phyloP scores from a whole-genome alignment of 2,329 filamentous ascomycete genomes.

The Macrophomina phaseolina region DNA sequence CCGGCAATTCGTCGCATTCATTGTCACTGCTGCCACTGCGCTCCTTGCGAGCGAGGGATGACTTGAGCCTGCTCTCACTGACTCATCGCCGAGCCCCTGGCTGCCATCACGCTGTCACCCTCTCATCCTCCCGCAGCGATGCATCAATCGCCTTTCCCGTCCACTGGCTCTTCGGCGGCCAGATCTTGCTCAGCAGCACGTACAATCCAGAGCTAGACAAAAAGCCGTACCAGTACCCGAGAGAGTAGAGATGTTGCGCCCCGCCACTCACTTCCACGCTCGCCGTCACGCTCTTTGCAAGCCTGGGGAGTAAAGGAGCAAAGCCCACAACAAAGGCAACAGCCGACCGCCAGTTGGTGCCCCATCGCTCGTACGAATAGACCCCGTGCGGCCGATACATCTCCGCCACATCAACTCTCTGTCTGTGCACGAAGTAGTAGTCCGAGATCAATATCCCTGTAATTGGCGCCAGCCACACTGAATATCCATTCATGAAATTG shows the following conservation, averaged over 20 bases:
- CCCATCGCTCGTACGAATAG: constrained; percentile 35
- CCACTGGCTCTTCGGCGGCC: constrained; percentile 9
- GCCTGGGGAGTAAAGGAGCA: constrained; percentile 33
- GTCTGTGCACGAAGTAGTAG: constrained; percentile 34
- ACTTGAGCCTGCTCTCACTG: not conserved
- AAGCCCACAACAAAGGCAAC: constrained; percentile 33
- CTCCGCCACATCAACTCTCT: constrained; percentile 32
- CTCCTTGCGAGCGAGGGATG: too few species aligned
- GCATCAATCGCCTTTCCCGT: not conserved
- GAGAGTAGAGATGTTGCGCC: constrained; percentile 31
- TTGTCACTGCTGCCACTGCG: too few species aligned
- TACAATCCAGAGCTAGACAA: constrained; percentile 28
- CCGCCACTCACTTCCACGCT: constrained; percentile 26
- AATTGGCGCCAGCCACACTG: constrained; percentile 30
- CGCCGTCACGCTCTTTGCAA: constrained; percentile 30
- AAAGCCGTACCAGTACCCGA: constrained; percentile 34
- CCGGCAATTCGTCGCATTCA: not conserved
- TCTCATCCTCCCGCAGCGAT: not conserved
- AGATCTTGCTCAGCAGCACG: constrained; percentile 4
- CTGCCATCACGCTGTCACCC: not conserved
- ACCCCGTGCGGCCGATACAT: constrained; percentile 34
- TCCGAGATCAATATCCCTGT: constrained; percentile 30
- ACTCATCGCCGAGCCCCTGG: too few species aligned
- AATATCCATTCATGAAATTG: constrained; percentile 29
- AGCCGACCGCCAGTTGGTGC: constrained; percentile 35